Base-by-base conservation (phyloP, 139 green algal species). In the Chlorella vulgaris region DNA sequence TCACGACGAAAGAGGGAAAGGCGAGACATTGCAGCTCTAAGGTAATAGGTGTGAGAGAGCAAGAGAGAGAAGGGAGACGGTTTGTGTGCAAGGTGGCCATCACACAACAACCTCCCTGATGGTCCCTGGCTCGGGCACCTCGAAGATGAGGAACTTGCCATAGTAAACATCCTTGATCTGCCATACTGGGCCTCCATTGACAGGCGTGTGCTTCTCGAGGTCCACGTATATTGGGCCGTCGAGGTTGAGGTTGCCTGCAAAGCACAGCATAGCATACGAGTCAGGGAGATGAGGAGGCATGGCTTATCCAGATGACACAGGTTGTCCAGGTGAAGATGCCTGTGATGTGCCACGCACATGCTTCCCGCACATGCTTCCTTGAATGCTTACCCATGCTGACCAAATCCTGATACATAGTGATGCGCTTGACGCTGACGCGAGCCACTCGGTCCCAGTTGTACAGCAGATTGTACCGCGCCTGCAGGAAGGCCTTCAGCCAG, bases 211-310 rank as follows among this genome's bases (percentile, higher is more conserved):
- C 82, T 51, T 50, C 51, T 78, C 5, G n/a, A 82, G 42, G 31
- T 70, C 74, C 19, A 86, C 24, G 66, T 83, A 86, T 40, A 86
- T 86, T 31, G 82, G 82, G 51, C 82, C 81, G 51, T 86, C 70
- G 43, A 86, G 62, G 26, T 86, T 83, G 13, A 55, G 24, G 81
- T 86, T 79, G 39, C 62, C 74, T 70, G 50, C 42, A 55, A 29
- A 33, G 18, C 28, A 65, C 15, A n/a, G n/a, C 15, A 65, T 29
- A 28, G 22, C 21, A 15, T 29, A n/a, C 21, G 15, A 15, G n/a
- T 65, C 55, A 65, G n/a, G 15, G 55, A 31, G n/a, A n/a, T n/a
- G n/a, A n/a, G n/a, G n/a, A n/a, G n/a, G n/a, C n/a, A n/a, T n/a
- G 15, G 47, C 47, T n/a, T 28, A n/a, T 5, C 28, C 55, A 21